Evolutionary conservation across 1,139 yeast species (phyloP), one percentile per base, ranked within the genome.

Genomic region (Yamadazyma friedrichii): DNA sequence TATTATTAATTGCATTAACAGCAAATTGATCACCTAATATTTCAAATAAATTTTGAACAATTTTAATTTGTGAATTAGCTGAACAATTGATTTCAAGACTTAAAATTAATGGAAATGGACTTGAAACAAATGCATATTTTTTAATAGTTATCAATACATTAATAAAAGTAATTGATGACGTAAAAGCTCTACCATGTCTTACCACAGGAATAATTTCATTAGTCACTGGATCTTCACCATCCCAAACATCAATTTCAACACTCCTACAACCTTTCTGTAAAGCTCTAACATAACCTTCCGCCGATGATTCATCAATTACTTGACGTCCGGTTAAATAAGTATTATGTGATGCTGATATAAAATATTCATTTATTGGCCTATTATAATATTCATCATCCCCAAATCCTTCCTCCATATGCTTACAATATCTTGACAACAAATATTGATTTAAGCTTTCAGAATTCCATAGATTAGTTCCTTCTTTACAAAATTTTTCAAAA

Each of bases 201-300:
- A 94, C 97, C 0, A 88, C 78, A 0, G 98, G 98, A 3, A 40
- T 30, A 3, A 17, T 22, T 3, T 84, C 88, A 6, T 48, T 53
- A 6, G 48, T 43, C 20, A 49, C 53, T 4, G 42, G 41, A 32
- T 49, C 54, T 17, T 63, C 70, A 9, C 95, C 94, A 63, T 93
- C 96, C 98, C 98, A 94, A 16, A 94, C 74, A 61, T 94, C 99
- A 33, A 94, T 80, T 55, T 94, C 99, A 16, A 94, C 74, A 50
- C 97, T 89, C 36, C 96, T 70, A 53, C 98, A 93, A 1, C 98
- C 98, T 42, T 89, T 78, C 54, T 89, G 96, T 38, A 94, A 65
- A 0, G 88, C 95, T 40, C 85, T 76, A n/a, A 88, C 82, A 52
- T 93, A 94, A 0, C 95, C 96, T 55, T 93, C 98, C 1, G 88